Evolutionary conservation across 345 rosid genomes (phyloP).

Genomic region (Orychophragmus violaceus): DNA sequence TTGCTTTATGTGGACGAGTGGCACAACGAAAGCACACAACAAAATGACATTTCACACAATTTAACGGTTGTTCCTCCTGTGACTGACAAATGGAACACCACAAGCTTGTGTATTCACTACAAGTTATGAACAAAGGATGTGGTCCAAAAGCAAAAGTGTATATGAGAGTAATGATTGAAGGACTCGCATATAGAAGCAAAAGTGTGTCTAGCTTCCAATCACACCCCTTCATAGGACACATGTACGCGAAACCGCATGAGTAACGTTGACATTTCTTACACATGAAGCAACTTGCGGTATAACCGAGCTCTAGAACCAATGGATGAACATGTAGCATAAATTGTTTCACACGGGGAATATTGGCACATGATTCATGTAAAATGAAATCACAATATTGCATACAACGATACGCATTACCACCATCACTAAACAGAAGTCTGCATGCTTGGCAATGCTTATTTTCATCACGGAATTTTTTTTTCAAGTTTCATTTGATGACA

Average conservation of each 20-base stretch:
- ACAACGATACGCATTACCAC: not conserved
- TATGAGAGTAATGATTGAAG: not conserved
- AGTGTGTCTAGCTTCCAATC: not conserved
- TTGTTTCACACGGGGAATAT: not conserved
- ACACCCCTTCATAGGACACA: not conserved
- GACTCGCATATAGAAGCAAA: not conserved
- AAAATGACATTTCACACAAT: not conserved
- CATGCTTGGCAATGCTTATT: not conserved
- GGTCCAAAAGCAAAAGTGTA: too few relatives aligned
- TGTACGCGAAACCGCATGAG: not conserved
- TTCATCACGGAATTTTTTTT: not conserved
- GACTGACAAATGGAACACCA: not conserved
- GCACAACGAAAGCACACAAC: not conserved
- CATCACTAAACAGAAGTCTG: not conserved
- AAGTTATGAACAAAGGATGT: not conserved
- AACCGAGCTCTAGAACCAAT: not conserved
- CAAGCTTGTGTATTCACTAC: not conserved
- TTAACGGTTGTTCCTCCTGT: not conserved
- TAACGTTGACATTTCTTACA: not conserved
- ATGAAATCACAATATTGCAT: constrained; percentile 3
- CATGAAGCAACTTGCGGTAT: not conserved
- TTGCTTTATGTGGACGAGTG: not conserved
- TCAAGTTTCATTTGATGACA: not conserved
- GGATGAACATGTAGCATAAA: constrained; percentile 2
- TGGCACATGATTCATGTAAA: constrained; percentile 12